Percentiles rank a stretch among this genome's conserved stretches.
phyloP scores from a whole-genome alignment of 108 stramenopile species.

The Pseudonitzschia multistriata region DNA sequence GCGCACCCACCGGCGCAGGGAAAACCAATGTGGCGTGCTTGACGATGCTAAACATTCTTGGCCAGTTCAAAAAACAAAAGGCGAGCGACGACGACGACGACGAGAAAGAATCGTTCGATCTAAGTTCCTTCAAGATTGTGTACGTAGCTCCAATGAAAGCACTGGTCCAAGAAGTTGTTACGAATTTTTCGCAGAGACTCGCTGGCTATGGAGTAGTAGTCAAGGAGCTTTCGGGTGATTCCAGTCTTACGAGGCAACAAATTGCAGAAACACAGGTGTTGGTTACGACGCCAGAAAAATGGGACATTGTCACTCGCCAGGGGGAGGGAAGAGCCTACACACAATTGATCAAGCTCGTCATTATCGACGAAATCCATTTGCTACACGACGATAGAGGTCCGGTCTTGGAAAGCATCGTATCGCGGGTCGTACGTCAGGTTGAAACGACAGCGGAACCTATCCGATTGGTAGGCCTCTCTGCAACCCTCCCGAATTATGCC shows the following conservation, averaged over 20 bases:
- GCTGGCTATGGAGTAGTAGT: constrained; percentile 88
- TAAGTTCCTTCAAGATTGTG: constrained; percentile 95
- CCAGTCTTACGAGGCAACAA: constrained; percentile 93
- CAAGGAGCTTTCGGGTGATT: constrained; percentile 97
- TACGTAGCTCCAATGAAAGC: constrained; percentile 99
- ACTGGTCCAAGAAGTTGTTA: constrained; percentile 97
- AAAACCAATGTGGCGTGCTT: constrained; percentile 95
- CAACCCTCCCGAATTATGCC: constrained; percentile 99
- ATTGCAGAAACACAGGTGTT: constrained; percentile 97
- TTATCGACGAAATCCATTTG: constrained; percentile 99
- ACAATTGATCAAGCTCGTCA: constrained; percentile 95
- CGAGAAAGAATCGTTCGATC: constrained; percentile 66
- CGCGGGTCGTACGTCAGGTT: constrained; percentile 93
- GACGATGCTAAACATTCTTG: constrained; percentile 93
- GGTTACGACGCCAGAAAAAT: constrained; percentile 99
- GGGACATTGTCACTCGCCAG: constrained; percentile 99
- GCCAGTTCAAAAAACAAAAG: constrained; percentile 78
- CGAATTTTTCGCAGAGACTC: constrained; percentile 93
- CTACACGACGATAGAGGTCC: constrained; percentile 98
- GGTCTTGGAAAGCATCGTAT: constrained; percentile 96
- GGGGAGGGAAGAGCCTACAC: constrained; percentile 97
- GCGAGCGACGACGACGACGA: constrained; percentile 40
- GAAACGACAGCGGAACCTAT: constrained; percentile 93
- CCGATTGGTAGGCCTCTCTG: constrained; percentile 96
- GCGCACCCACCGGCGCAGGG: constrained; percentile 99